A percentile compares a stretch with the other conserved stretches of the same genome.
These are phyloP conservation scores for Suillus subaureus DNA, from an alignment of 768 basidiomycete genomes.

Conservation along the genomic window DNA sequence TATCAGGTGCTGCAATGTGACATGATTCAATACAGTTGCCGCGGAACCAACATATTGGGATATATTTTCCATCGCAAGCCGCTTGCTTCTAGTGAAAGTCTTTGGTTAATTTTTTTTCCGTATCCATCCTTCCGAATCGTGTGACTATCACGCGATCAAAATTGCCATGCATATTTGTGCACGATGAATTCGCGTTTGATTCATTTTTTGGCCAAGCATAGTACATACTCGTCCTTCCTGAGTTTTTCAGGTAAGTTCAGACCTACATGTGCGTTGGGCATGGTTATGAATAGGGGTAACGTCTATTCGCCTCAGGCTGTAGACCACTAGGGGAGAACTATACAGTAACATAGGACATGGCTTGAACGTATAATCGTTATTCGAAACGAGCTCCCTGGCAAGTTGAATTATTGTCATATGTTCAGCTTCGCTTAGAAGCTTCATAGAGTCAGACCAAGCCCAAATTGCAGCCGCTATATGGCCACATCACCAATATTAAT, in stretches of 20 bases:
- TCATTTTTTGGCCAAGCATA: neutral
- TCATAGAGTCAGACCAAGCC: neutral
- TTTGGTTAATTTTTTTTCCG: neutral
- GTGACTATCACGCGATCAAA: neutral
- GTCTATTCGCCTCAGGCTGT: neutral
- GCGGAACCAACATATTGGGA: neutral
- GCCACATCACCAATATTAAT: neutral
- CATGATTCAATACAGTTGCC: neutral
- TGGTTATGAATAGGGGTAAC: neutral
- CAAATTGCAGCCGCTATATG: neutral
- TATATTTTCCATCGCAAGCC: neutral
- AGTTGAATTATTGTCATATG: neutral
- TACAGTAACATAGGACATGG: neutral
- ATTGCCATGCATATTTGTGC: neutral
- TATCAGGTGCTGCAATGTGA: conserved; percentile 6
- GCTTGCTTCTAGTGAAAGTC: neutral
- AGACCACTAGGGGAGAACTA: neutral
- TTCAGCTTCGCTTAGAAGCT: no score
- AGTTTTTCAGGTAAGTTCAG: neutral
- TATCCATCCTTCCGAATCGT: neutral
- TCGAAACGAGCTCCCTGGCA: neutral
- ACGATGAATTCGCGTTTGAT: neutral
- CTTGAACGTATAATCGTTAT: neutral
- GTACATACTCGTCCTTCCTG: no score
- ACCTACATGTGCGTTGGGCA: neutral